phyloP scores from a whole-genome alignment of 768 basidiomycete species.

The Amanita rubescens region DNA sequence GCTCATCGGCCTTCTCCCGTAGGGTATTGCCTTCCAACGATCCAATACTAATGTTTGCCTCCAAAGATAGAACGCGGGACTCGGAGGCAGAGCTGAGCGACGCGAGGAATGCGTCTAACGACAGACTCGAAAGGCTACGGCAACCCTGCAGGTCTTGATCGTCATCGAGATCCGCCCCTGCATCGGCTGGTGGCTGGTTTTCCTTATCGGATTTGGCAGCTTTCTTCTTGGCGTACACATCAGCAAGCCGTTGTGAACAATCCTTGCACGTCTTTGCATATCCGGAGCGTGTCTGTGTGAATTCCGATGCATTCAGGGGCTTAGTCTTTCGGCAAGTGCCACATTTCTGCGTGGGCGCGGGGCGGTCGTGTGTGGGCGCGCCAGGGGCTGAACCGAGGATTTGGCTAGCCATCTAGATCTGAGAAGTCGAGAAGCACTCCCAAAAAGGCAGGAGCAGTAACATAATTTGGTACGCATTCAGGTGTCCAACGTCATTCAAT shows the following conservation, averaged over 20 bases:
- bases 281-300: not conserved
- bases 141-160: not conserved
- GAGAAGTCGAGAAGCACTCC: not conserved
- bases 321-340: not conserved
- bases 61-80: not conserved
- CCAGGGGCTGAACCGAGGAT: not conserved
- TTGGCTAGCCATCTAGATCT: not conserved
- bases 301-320: not conserved
- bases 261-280: not conserved
- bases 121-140: not conserved
- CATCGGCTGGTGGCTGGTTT: not conserved
- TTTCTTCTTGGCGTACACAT: not conserved
- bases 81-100: not conserved
- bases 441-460: not conserved
- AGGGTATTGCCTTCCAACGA: not conserved
- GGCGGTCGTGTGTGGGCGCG: not conserved
- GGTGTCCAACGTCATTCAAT: too few species aligned
- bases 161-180: not conserved
- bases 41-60: constrained; percentile 6
- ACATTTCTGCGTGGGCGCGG: not conserved
- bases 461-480: not conserved
- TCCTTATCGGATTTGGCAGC: not conserved
- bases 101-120: not conserved
- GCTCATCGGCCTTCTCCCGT: constrained; percentile 3
- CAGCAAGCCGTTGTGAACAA: not conserved